Percentiles rank a stretch among this genome's conserved stretches.
Conservation (phyloP, 139 green algal species). For the Micractinium conductrix region DNA sequence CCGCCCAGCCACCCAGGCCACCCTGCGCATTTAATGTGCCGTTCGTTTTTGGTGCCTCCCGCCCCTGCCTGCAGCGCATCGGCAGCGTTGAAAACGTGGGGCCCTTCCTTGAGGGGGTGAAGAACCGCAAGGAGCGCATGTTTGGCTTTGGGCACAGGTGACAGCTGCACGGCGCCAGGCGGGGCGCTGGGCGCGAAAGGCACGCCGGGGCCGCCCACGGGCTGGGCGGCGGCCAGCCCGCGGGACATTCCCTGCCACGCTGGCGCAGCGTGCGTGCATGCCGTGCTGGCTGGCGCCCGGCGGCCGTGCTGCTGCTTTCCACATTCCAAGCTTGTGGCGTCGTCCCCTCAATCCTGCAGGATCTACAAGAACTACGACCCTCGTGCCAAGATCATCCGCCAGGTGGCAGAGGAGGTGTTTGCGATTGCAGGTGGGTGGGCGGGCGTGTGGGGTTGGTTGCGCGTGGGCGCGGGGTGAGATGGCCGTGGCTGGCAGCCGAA, state of each 20-base stretch:
- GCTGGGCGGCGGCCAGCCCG: no score
- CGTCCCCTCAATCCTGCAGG: conserved; percentile 55
- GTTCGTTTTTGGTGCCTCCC: no score
- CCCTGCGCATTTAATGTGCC: no score
- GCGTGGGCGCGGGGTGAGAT: background rate
- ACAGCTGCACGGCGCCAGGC: no score
- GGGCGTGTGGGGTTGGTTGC: background rate
- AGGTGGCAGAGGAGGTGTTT: conserved; percentile 92
- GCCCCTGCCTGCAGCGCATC: conserved; percentile 85
- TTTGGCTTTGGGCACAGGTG: conserved; percentile 96
- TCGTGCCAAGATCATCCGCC: conserved; percentile 91
- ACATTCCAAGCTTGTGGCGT: background rate
- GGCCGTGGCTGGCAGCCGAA: no score
- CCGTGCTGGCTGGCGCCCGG: background rate
- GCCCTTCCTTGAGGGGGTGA: conserved; percentile 81
- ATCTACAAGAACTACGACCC: conserved; percentile 99
- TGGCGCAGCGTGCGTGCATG: no score
- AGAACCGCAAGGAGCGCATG: conserved; percentile 83
- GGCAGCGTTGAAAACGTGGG: conserved; percentile 82
- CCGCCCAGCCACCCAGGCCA: background rate
- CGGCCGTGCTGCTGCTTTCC: background rate
- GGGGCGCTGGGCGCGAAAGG: background rate
- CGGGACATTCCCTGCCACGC: no score
- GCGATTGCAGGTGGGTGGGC: conserved; percentile 55
- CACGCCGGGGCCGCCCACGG: background rate